Evolutionary conservation across 2,329 filamentous ascomycete species (phyloP), one percentile per base, ranked within the genome.

Genomic region (Botrytis deweyae): DNA sequence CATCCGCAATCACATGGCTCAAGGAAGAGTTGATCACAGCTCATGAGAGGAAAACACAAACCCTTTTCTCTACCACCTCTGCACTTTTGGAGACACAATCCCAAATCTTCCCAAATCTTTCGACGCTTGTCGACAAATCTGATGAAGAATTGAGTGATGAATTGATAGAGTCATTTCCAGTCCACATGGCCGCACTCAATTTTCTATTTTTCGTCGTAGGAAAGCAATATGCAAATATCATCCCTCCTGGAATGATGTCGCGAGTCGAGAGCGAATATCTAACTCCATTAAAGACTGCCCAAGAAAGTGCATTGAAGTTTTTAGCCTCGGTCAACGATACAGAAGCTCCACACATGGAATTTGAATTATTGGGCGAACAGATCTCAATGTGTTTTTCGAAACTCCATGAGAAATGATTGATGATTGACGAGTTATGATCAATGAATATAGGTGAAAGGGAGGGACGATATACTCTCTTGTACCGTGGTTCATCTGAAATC

Each of bases 51-150:
- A 82, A 81, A 72, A 77, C 77, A 1, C 75, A 80, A 58, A 81
- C 79, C 38, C 73, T 82, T 8, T 91, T 91, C 79, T 81, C 85
- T 18, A 85, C 83, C 7, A 82, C 87, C 0, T 87, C 88, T 25
- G 88, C 88, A 62, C 82, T 91, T 33, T 87, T 90, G 61, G 84
- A 85, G 33, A 83, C 90, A n/a, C 88, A 91, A 78, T 89, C 90
- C 77, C 85, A 85, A 64, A 81, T 91, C 25, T 91, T 91, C 78
- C 89, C 89, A 2, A 85, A 88, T 78, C 83, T 89, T 62, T 83
- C 83, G n/a, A 80, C 83, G 6, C 81, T 90, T 29, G 81, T 81
- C 4, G 83, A 85, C 36, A 82, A 83, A 44, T 83, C 83, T 36
- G 76, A 81, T 2, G 81, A 83, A 8, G 83, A 84, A 2, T 76